Evolutionary conservation across 2,329 filamentous ascomycete genomes (phyloP).

Genomic region (Seiridium cupressi): DNA sequence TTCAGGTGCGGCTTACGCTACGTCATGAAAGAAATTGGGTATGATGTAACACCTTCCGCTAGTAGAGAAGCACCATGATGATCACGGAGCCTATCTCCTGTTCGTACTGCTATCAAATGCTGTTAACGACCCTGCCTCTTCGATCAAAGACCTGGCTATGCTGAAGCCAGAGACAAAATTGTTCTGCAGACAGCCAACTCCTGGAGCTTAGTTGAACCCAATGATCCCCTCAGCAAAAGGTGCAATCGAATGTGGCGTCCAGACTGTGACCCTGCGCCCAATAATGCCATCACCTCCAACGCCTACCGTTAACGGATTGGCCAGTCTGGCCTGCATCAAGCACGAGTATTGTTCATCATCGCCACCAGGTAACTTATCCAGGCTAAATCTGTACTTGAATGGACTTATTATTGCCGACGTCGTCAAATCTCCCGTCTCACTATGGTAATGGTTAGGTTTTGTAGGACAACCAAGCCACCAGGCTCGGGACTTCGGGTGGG

Average conservation of each 20-base stretch:
- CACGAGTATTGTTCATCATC: slow-evolving; percentile 26
- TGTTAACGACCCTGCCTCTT: background rate
- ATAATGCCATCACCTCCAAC: slow-evolving; percentile 47
- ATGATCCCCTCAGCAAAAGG: slow-evolving; percentile 49
- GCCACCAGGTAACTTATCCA: slow-evolving; percentile 19
- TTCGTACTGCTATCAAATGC: background rate
- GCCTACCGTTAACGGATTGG: slow-evolving; percentile 38
- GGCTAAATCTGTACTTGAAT: slow-evolving; percentile 35
- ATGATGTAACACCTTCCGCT: no score
- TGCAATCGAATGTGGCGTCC: slow-evolving; percentile 18
- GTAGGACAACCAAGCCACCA: background rate
- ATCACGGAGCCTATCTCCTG: no score
- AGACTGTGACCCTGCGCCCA: slow-evolving; percentile 43
- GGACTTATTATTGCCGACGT: slow-evolving; percentile 38
- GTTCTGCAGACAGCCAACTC: background rate
- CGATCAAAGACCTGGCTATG: no score
- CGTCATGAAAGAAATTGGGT: no score
- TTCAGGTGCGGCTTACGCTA: no score
- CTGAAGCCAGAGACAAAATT: background rate
- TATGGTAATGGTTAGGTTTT: slow-evolving; percentile 14
- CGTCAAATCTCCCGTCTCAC: slow-evolving; percentile 42
- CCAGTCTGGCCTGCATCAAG: slow-evolving; percentile 20
- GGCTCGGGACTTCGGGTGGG: no score
- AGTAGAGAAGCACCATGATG: no score
- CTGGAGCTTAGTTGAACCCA: slow-evolving; percentile 38